Percentiles rank a stretch among this genome's conserved stretches.
phyloP scores from a whole-genome alignment of 495 filamentous ascomycete genomes.

The Extremus antarcticus region DNA sequence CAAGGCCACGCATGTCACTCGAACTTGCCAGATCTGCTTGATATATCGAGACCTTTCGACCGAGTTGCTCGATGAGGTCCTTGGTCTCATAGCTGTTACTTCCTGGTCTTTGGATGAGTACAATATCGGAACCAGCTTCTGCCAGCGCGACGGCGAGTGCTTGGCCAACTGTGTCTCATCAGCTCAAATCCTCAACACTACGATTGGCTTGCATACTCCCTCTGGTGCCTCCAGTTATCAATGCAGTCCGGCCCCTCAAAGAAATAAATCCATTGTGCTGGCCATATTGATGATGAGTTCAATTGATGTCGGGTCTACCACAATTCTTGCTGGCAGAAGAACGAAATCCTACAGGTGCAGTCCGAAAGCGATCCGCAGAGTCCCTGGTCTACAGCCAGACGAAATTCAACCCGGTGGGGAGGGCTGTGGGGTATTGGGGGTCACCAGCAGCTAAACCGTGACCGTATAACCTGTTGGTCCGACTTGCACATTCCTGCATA shows the following conservation, averaged over 20 bases:
- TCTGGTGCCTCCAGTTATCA: slow-evolving; percentile 75
- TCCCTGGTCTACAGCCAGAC: no score
- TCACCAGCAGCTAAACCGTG: no score
- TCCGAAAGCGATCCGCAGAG: no score
- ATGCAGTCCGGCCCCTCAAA: slow-evolving; percentile 53
- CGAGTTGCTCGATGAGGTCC: slow-evolving; percentile 48
- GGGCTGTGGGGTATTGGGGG: no score
- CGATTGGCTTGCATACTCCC: slow-evolving; percentile 37
- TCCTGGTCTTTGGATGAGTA: slow-evolving; percentile 43
- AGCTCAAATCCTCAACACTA: background rate
- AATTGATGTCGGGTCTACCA: no score
- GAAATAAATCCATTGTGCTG: slow-evolving; percentile 24
- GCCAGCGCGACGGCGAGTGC: slow-evolving; percentile 69
- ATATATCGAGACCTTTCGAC: slow-evolving; percentile 58
- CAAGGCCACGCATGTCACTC: slow-evolving; percentile 45
- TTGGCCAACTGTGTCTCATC: slow-evolving; percentile 45
- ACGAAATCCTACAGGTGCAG: no score
- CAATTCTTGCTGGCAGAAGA: no score
- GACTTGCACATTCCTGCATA: background rate
- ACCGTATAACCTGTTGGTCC: no score
- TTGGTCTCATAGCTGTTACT: slow-evolving; percentile 49
- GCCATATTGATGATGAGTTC: background rate
- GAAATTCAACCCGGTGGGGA: no score
- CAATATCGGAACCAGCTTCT: slow-evolving; percentile 71
- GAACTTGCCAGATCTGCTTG: slow-evolving; percentile 56